Conservation (phyloP, 2,329 filamentous ascomycete species). For the Cordyceps javanica region DNA sequence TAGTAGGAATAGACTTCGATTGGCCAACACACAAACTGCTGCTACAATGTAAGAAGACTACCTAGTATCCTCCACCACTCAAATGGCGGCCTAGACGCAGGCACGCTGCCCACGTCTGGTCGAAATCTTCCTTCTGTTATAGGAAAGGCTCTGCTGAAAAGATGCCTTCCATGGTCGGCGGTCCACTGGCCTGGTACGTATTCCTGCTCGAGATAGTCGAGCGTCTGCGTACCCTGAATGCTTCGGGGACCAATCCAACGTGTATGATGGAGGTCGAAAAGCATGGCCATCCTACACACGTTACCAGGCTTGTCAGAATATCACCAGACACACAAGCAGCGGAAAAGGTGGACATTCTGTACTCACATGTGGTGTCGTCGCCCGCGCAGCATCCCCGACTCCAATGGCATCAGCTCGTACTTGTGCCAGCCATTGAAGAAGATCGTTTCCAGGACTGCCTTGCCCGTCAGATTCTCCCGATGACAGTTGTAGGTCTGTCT, state of each 20-base stretch:
- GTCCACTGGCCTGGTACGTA: not conserved
- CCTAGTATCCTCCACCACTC: not conserved
- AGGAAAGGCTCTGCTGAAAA: not conserved
- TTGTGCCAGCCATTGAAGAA: conserved; percentile 3
- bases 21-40: not conserved
- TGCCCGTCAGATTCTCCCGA: not conserved
- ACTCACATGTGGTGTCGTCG: not conserved
- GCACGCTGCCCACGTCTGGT: not conserved
- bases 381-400: not conserved
- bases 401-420: not conserved
- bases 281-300: not conserved
- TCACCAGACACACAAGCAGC: too few relatives aligned
- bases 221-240: not conserved
- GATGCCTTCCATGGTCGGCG: not conserved
- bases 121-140: not conserved
- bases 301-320: not conserved
- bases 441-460: not conserved
- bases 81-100: not conserved
- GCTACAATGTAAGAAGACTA: not conserved
- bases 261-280: not conserved
- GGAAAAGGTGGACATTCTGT: not conserved
- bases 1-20: not conserved
- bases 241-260: not conserved
- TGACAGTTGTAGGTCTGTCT: not conserved
- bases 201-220: not conserved